Evolutionary conservation across 2,329 filamentous ascomycete genomes (phyloP).

Genomic region (Cercospora sesami): DNA sequence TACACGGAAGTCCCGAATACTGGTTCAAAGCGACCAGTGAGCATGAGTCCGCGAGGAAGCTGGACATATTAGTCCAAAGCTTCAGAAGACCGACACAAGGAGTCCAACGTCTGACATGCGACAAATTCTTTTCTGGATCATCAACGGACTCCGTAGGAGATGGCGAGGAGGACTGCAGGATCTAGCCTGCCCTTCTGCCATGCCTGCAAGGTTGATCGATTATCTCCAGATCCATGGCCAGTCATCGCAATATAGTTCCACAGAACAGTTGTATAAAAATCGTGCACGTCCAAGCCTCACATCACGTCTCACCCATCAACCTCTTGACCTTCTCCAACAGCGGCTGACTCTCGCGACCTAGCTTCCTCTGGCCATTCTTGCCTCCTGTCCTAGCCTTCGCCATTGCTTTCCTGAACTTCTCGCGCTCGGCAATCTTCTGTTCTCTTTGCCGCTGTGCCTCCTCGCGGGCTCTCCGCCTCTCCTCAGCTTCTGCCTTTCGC

Average conservation of each 20-base stretch:
- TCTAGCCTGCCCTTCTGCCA: background rate
- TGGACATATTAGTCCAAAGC: background rate
- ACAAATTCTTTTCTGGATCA: background rate
- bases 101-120: background rate
- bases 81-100: background rate
- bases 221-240: background rate
- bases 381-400: slow-evolving; percentile 61
- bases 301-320: slow-evolving; percentile 56
- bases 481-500: slow-evolving; percentile 64
- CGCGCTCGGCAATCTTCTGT: slow-evolving; percentile 60
- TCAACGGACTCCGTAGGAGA: background rate
- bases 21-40: background rate
- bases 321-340: slow-evolving; percentile 75
- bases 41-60: background rate
- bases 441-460: slow-evolving; percentile 63
- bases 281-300: background rate
- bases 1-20: background rate
- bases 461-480: slow-evolving; percentile 58
- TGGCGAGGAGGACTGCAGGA: background rate
- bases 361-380: slow-evolving; percentile 70
- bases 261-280: background rate
- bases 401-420: slow-evolving; percentile 69
- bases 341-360: slow-evolving; percentile 77
- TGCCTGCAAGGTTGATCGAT: background rate
- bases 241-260: background rate